A percentile compares a stretch with the other conserved stretches of the same genome.
phyloP scores from a whole-genome alignment of 164 flowering plant genomes.

The Dillenia suffruticosa region DNA sequence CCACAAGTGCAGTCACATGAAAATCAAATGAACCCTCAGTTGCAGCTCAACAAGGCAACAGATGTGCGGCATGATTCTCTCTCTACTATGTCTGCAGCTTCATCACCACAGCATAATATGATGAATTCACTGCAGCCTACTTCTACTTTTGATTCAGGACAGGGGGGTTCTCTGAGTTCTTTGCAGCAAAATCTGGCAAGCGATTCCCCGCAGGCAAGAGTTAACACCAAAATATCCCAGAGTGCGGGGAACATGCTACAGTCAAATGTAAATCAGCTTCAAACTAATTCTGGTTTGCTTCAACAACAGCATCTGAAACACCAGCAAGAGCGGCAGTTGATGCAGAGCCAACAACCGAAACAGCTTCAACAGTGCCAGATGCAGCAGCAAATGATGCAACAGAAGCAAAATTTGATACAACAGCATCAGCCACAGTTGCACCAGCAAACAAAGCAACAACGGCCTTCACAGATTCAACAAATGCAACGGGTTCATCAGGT shows the following conservation, averaged over 20 bases:
- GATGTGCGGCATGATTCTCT: constrained; percentile 46
- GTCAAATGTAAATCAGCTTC: constrained; percentile 44
- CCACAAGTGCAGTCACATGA: constrained; percentile 63
- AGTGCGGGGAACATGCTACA: constrained; percentile 45
- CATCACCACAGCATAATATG: constrained; percentile 49
- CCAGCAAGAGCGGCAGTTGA: constrained; percentile 47
- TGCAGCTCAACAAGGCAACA: constrained; percentile 43
- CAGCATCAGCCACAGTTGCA: constrained; percentile 35
- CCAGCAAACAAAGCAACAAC: constrained; percentile 14
- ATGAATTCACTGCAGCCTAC: constrained; percentile 47
- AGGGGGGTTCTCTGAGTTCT: constrained; percentile 46
- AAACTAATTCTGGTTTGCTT: constrained; percentile 43
- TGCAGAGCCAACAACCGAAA: constrained; percentile 47
- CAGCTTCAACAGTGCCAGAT: constrained; percentile 49
- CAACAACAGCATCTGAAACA: constrained; percentile 62
- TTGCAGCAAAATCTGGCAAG: constrained; percentile 58
- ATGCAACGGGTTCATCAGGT: constrained; percentile 59
- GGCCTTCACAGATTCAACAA: constrained; percentile 7
- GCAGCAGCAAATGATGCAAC: constrained; percentile 47
- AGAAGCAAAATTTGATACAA: constrained; percentile 28
- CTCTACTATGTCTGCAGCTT: constrained; percentile 37
- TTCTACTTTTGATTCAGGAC: constrained; percentile 66
- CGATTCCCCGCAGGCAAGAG: constrained; percentile 49
- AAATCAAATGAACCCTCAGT: constrained; percentile 57
- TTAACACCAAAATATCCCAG: constrained; percentile 42